Base-by-base conservation (phyloP, 2,329 filamentous ascomycete genomes). In the Neospermospora avenae region DNA sequence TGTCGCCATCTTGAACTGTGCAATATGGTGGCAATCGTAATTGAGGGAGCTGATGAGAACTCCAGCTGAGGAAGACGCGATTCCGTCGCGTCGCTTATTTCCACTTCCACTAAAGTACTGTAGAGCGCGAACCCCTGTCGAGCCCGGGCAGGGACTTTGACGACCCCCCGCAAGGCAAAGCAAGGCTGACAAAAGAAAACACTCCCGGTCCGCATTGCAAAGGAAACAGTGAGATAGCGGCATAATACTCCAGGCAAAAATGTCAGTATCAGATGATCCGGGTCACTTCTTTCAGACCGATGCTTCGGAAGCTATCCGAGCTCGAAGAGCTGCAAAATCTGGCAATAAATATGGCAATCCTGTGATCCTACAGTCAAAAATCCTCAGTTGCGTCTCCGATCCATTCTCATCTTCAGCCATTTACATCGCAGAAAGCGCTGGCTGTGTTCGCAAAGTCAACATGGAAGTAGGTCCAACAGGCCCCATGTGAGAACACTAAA, bases 231-330 rank as follows among this genome's bases (percentile, higher is more conserved):
- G 11, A 52, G 28, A 44, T 14, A 24, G 13, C 45, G 22, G 14
- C n/a, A 37, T 31, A 41, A 31, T 60, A 42, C 46, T 49, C 11
- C 28, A 58, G 42, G 39, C 1, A 18, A 52, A 61, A 63, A 87
- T 84, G 79, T 88, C 89, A 74, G 82, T 85, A 64, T 89, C 89
- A 28, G 82, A 84, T 54, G 84, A 96, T 71, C 82, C 87, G 55
- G 87, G 89, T 31, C 85, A 95, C 72, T 98, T 96, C 79, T 98
- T 98, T 72, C 90, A 97, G 75, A 96, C 92, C 31, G 89, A 93
- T 61, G 71, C 71, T 18, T 70, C 71, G 20, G 72, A 70, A 61
- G 61, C 63, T 44, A 63, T 65, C 57, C 71, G 82, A 77, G 68
- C 70, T 20, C 71, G 92, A 65, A 91, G 90, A 73, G 84, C 86